Base-by-base conservation (phyloP, 768 basidiomycete species). In the Royoungia palumana region DNA sequence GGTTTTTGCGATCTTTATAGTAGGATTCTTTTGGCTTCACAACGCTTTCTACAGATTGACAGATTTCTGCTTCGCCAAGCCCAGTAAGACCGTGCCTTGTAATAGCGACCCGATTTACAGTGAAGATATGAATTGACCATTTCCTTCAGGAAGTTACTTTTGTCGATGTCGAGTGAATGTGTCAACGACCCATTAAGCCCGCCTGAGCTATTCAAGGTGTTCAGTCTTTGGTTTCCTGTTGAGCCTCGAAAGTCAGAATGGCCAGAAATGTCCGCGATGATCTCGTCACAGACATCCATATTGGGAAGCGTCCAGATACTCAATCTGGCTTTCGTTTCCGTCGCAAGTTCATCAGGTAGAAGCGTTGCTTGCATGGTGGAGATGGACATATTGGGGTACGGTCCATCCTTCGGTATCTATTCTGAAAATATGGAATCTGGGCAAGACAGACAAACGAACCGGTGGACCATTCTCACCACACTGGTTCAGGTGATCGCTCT, bases 401-500 rank as follows among this genome's bases (percentile, higher is more conserved):
- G 19, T 35, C 30, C 41, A 6, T 41, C 35, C 38, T 6, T 44
- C 9, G 8, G 4, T 2, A 25, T 42, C 88, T 0, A 61, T 90
- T 16, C 70, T 93, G 40, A 94, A 94, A 65, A 81, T 96, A 41
- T 97, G 94, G 94, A 88, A 94, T 67, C 67, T 97, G 24, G 76
- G 80, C 36, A 82, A 78, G 50, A 75, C 69, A 25, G 85, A 89
- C 67, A 84, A 80, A 71, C 82, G 79, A 63, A 78, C 77, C 9
- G 76, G 74, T 34, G 67, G 72, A 3, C 90, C 88, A 6, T 66
- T 71, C 22, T 53, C 35, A 46, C 41, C 42, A 3, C 25, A 7
- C 16, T 37, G 39, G 28, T 38, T 19, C 41, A 89, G 81, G 82
- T 94, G 11, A 83, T 89, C 2, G 80, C 86, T 2, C 72, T 96